Base-by-base conservation (phyloP, 768 basidiomycete genomes). In the Peribolospora kevripleyi region DNA sequence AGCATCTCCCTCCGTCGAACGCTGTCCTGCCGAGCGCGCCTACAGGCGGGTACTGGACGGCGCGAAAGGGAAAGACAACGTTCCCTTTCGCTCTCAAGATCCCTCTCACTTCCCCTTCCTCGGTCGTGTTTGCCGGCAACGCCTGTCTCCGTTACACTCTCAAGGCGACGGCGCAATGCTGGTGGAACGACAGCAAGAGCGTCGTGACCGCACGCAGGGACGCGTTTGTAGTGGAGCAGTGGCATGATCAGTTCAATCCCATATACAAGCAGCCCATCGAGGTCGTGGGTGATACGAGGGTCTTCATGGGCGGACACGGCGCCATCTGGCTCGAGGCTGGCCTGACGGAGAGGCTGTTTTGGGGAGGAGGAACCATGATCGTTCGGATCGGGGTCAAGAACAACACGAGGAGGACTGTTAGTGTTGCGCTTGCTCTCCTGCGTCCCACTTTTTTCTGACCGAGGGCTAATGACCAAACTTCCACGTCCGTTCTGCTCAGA, bases 21-120 rank as follows among this genome's bases (percentile, higher is more conserved):
- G 63, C 63, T 42, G 58, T 60, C 36, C 43, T 47, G 7, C 47
- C 56, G 13, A 25, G 48, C 43, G 46, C 62, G 7, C 10, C 54
- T 13, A 46, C n/a, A 13, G 50, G 53, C 13, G 25, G 43, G 3
- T 63, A 55, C 50, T 64, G 54, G 38, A 59, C 59, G 1, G 61
- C 62, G 3, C 58, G 59, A 2, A 49, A 55, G 41, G 63, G 63
- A 7, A 52, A 54, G 6, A 63, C 63, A 5, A 57, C 60, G 46
- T 64, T 64, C 58, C 51, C 50, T 37, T 61, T 63, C 55, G 43
- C 43, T 5, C 63, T 64, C 51, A 25, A 37, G 37, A 46, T 63
- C 8, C 61, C 61, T 1, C 45, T 48, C 36, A 41, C 46, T n/a
- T n/a, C 46, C 3, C 60, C 63, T 2, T 61, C 62, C 6, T 60